phyloP scores from a whole-genome alignment of 2,329 filamentous ascomycete species.

The Cladosporium sp. region DNA sequence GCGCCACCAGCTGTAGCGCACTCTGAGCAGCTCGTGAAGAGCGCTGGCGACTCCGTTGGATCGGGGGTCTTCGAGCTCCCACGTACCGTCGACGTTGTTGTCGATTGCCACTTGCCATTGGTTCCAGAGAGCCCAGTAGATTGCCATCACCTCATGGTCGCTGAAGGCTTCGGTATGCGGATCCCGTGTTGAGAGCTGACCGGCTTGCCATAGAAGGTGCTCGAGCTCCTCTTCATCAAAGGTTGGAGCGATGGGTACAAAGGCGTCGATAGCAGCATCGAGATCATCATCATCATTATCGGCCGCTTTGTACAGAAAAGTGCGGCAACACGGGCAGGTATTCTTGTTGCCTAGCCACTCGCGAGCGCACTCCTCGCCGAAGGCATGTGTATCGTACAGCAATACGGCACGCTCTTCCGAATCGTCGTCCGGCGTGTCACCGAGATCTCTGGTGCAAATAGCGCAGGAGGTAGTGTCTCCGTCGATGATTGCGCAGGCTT shows the following conservation, averaged over 20 bases:
- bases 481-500: not conserved
- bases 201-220: not conserved
- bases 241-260: not conserved
- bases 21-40: not conserved
- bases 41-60: not conserved
- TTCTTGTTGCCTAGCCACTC: not conserved
- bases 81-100: not conserved
- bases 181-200: not conserved
- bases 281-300: not conserved
- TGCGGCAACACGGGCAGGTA: conserved; percentile 1
- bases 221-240: not conserved
- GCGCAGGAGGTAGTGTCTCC: not conserved
- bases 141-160: not conserved
- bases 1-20: not conserved
- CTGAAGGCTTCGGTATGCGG: not conserved
- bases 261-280: not conserved
- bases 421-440: not conserved
- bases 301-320: not conserved
- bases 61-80: not conserved
- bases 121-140: not conserved
- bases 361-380: conserved; percentile 3
- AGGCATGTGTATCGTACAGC: conserved; percentile 6
- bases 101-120: not conserved
- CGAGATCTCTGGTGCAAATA: not conserved
- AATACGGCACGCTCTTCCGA: not conserved